These are phyloP conservation scores for Diaporthe citrichinensis DNA, from an alignment of 2,329 filamentous ascomycete species.

Conservation along the genomic window DNA sequence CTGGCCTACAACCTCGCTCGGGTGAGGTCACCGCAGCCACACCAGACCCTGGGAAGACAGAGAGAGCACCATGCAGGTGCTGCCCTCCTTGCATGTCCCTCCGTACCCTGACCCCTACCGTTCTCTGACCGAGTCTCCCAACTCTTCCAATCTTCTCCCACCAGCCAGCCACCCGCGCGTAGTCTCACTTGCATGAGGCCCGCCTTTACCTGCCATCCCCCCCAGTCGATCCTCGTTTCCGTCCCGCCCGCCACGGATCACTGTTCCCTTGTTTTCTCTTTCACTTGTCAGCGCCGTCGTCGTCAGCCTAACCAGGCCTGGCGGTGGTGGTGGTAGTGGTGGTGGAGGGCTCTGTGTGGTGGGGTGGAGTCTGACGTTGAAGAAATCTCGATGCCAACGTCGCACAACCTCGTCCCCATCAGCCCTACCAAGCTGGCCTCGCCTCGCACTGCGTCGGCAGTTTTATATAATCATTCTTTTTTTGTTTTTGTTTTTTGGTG, in stretches of 20 bases:
- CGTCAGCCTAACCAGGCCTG: slow-evolving; percentile 3
- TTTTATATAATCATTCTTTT: slow-evolving; percentile 33
- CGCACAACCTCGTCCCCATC: slow-evolving; percentile 38
- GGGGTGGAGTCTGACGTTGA: slow-evolving; percentile 34
- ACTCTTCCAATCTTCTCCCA: neutral
- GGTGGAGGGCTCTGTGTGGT: slow-evolving; percentile 11
- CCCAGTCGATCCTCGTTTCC: slow-evolving; percentile 21
- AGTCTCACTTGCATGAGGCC: slow-evolving; percentile 25
- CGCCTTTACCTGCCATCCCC: neutral
- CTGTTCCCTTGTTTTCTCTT: neutral
- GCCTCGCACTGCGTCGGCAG: slow-evolving; percentile 40
- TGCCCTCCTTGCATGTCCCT: neutral
- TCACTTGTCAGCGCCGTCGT: slow-evolving; percentile 18
- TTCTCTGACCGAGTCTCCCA: slow-evolving; percentile 28
- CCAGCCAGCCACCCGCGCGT: slow-evolving; percentile 30
- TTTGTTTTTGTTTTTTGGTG: neutral
- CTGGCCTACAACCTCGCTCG: neutral
- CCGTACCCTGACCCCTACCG: slow-evolving; percentile 22
- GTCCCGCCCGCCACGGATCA: slow-evolving; percentile 8
- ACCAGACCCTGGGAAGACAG: neutral
- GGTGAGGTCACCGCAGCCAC: slow-evolving; percentile 1
- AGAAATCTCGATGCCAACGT: slow-evolving; percentile 37
- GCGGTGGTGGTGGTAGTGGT: neutral
- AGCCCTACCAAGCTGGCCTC: slow-evolving; percentile 38
- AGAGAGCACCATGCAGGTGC: neutral